These are phyloP conservation scores for Salix purpurea DNA, from an alignment of 345 rosid genomes.

Conservation along the genomic window DNA sequence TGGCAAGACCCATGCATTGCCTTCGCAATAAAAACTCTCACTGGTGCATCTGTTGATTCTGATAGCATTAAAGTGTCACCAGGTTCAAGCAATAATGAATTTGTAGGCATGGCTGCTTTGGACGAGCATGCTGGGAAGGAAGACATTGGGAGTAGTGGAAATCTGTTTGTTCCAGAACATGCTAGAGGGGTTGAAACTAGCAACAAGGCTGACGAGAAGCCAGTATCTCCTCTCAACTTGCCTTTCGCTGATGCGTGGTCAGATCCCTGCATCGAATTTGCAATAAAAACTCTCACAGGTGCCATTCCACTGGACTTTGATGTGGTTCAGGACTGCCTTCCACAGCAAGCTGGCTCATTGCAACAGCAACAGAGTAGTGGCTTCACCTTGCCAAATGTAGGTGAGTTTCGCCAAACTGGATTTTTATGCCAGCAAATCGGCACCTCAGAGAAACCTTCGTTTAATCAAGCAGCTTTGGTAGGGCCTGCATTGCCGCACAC, in stretches of 20 bases:
- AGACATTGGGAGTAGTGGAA: conserved; percentile 2
- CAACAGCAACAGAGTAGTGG: conserved; percentile 35
- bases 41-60: conserved; percentile 52
- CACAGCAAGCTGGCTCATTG: conserved; percentile 31
- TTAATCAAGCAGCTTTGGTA: conserved; percentile 17
- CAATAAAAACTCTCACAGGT: conserved; percentile 82
- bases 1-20: conserved; percentile 95
- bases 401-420: conserved; percentile 34
- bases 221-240: conserved; percentile 25
- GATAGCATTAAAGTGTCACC: conserved; percentile 24
- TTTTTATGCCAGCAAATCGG: conserved; percentile 38
- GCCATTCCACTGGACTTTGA: conserved; percentile 60
- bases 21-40: conserved; percentile 88
- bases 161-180: conserved; percentile 9
- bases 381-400: conserved; percentile 26
- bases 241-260: conserved; percentile 52
- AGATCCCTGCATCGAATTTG: conserved; percentile 94
- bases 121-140: conserved; percentile 15
- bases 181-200: conserved; percentile 16
- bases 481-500: conserved; percentile 21
- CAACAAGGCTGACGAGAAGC: conserved; percentile 19
- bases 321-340: conserved; percentile 31
- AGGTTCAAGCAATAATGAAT: conserved; percentile 31
- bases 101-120: conserved; percentile 10
- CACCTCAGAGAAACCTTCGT: conserved; percentile 22